These are phyloP conservation scores for Alternaria gansuensis DNA, from an alignment of 2,329 filamentous ascomycete genomes.

Conservation along the genomic window DNA sequence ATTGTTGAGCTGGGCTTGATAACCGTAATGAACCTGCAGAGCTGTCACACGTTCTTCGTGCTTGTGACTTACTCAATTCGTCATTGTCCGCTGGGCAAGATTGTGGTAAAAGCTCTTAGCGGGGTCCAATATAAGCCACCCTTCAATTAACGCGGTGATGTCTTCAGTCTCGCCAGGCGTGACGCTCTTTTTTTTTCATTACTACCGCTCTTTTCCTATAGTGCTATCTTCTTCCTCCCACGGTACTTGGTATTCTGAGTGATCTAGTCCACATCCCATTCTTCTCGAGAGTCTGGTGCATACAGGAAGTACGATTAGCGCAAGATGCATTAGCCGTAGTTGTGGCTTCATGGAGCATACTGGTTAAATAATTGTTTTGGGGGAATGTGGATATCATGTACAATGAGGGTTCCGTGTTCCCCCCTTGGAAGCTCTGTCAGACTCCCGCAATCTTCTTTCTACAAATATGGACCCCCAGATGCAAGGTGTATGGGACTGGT, in stretches of 20 bases:
- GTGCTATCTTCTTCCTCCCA: neutral
- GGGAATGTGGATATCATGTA: neutral
- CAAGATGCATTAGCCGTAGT: neutral
- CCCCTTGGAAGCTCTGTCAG: neutral
- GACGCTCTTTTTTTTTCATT: too few species aligned
- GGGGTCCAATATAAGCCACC: neutral
- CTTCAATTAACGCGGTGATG: neutral
- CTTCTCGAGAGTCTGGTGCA: neutral
- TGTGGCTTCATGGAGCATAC: neutral
- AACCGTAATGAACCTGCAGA: neutral
- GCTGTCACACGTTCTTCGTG: neutral
- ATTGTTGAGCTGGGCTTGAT: neutral
- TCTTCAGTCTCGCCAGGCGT: neutral
- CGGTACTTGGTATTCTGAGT: rapidly evolving
- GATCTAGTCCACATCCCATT: neutral
- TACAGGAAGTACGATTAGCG: neutral
- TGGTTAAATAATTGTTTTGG: neutral
- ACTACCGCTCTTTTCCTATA: neutral
- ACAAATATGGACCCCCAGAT: slow-evolving; percentile 12
- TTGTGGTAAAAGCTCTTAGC: neutral
- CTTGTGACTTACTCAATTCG: neutral
- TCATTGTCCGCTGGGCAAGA: neutral
- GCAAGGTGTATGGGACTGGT: slow-evolving; percentile 24
- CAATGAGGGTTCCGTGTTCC: neutral
- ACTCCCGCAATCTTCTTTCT: neutral